Evolutionary conservation across 192 early-diverging fungal genomes (phyloP).

Genomic region (Rhizophagus clarus): DNA sequence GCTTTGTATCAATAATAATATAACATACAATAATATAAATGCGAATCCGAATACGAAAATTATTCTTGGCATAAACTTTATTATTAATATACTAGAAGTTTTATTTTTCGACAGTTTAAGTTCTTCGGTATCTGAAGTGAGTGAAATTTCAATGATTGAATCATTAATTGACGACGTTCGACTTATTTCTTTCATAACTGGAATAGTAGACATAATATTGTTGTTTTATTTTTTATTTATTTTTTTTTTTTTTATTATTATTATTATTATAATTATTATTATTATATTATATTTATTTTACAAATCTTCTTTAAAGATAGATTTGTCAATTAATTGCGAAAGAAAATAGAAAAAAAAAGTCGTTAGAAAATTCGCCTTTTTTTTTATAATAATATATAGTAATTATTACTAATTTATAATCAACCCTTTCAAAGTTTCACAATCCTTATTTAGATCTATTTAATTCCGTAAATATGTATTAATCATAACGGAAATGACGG

Average conservation of each 20-base stretch:
- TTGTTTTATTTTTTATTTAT: neutral
- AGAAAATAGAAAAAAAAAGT: too few relatives aligned
- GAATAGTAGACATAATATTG: neutral
- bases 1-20: slow-evolving; percentile 35
- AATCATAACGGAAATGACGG: too few relatives aligned
- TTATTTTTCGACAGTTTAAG: neutral
- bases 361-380: too few relatives aligned
- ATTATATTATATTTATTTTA: too few relatives aligned
- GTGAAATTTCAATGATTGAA: neutral
- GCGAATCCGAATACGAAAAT: slow-evolving; percentile 36
- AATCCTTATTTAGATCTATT: too few relatives aligned
- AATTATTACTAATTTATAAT: too few relatives aligned
- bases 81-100: neutral
- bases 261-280: too few relatives aligned
- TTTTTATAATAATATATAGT: too few relatives aligned
- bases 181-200: neutral
- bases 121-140: neutral
- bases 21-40: slow-evolving; percentile 33
- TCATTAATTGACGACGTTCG: neutral
- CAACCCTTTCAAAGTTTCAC: too few relatives aligned
- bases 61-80: slow-evolving; percentile 40
- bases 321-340: too few relatives aligned
- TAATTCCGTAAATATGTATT: too few relatives aligned
- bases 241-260: neutral
- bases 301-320: too few relatives aligned